Base-by-base conservation (phyloP, 805 yeast species). In the Danielozyma ontarioensis region DNA sequence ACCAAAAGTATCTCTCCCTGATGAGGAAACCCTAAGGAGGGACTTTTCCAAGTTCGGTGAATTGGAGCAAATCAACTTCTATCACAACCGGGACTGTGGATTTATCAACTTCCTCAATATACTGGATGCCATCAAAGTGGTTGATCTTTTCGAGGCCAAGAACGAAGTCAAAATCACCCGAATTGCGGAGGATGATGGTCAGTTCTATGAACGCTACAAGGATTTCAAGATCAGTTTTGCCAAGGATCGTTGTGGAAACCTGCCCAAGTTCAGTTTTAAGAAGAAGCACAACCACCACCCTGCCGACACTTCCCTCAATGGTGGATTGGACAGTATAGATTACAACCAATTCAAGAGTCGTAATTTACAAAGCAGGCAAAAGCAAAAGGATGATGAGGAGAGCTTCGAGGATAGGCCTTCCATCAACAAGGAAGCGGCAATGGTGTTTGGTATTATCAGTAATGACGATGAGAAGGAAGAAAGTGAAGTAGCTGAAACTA, bases 231-330 rank as follows among this genome's bases (percentile, higher is more conserved):
- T 83, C 28, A 73, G 76, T 31, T 83, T 71, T 56, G 94, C 87
- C 29, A 80, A 80, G 47, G 94, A 83, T 57, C 68, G 94, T 50
- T 83, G 94, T 62, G 94, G 83, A 3, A 82, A 82, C 48, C 85
- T 74, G 21, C 81, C 78, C 38, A 82, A 74, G 59, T 66, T 64
- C 35, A 59, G 60, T 44, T 59, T 52, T 55, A 69, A 57, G 52
- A 76, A 64, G 58, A 62, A 50, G 42, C 58, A 16, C 57, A 42
- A 61, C 47, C 50, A 65, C 51, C 33, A 25, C 44, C 35, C 36
- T 40, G 37, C 30, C 30, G 39, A 27, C 32, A 46, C 42, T 33
- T 40, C 35, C 34, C 40, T n/a, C 41, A 40, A 19, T 10, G 22
- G 8, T 6, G 22, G 22, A 6, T 19, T 19, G 22, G 22, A 19